Conservation (phyloP, 495 filamentous ascomycete genomes). For the Collariella sp. region DNA sequence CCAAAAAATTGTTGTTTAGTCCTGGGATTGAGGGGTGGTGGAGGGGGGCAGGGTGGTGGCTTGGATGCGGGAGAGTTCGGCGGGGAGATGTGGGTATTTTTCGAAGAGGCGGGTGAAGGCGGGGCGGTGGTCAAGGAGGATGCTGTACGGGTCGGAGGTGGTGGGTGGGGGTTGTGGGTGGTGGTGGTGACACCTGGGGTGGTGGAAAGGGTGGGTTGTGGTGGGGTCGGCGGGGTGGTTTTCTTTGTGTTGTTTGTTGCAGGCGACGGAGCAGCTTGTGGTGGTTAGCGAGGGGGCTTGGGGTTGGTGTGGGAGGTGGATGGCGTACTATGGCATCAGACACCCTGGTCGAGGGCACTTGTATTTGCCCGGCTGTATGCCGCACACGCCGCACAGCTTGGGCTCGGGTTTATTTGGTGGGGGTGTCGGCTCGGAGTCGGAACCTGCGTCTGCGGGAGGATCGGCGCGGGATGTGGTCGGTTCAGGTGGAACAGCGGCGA, state of each 20-base stretch:
- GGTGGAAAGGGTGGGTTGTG: conserved; percentile 2
- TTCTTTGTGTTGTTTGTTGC: conserved; percentile 55
- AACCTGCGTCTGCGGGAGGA: background rate
- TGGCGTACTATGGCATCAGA: conserved; percentile 50
- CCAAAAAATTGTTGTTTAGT: background rate
- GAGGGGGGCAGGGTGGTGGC: conserved; percentile 39
- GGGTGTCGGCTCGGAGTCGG: background rate
- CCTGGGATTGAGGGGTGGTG: background rate
- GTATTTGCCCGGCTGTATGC: conserved; percentile 49
- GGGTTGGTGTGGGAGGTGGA: background rate
- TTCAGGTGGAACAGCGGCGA: background rate
- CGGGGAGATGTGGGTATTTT: conserved; percentile 43
- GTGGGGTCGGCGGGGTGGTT: conserved; percentile 27
- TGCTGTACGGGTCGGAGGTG: conserved; percentile 27
- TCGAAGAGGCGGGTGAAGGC: conserved; percentile 45
- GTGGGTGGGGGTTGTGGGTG: background rate
- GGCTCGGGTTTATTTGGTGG: conserved; percentile 9
- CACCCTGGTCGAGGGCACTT: conserved; percentile 51
- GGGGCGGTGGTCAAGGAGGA: conserved; percentile 32
- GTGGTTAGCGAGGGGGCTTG: background rate
- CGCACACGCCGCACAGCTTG: conserved; percentile 50
- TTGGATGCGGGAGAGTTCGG: conserved; percentile 45
- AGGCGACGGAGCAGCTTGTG: conserved; percentile 59
- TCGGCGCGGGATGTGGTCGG: conserved; percentile 5
- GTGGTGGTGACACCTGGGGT: background rate